Conservation (phyloP, 2,329 filamentous ascomycete species). For the Berkeleyomyces rouxiae region DNA sequence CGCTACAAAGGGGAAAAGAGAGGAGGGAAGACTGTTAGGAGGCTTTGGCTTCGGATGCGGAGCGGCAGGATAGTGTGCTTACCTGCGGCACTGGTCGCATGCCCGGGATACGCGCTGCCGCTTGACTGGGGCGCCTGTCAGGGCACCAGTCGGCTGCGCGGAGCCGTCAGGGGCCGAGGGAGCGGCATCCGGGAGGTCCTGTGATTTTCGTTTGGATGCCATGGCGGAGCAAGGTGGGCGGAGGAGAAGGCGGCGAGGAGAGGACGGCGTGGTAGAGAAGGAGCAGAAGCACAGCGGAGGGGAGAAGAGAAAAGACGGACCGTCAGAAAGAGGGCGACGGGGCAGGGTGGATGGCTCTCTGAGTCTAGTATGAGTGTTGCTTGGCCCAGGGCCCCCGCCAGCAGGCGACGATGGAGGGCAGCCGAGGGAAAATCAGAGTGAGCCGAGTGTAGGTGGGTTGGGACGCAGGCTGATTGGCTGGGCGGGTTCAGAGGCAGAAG, state of each 20-base stretch:
- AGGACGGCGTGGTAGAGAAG: background rate
- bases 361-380: background rate
- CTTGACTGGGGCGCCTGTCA: slow-evolving; percentile 27
- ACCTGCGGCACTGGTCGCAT: slow-evolving; percentile 47
- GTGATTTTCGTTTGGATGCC: slow-evolving; percentile 24
- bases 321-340: background rate
- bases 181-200: slow-evolving; percentile 15
- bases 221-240: slow-evolving; percentile 17
- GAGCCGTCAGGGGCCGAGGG: slow-evolving; percentile 17
- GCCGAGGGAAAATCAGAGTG: background rate
- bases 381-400: background rate
- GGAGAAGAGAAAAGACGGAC: background rate
- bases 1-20: slow-evolving; percentile 19
- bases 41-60: background rate
- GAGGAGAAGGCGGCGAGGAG: background rate
- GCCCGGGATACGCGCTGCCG: slow-evolving; percentile 50
- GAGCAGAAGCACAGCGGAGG: background rate
- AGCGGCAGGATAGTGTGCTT: background rate
- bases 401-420: background rate
- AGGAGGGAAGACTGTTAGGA: background rate
- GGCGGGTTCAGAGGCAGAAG: background rate
- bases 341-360: background rate
- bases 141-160: slow-evolving; percentile 15
- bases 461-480: background rate
- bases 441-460: background rate